phyloP scores from a whole-genome alignment of 345 rosid species.

The Salix caprea region DNA sequence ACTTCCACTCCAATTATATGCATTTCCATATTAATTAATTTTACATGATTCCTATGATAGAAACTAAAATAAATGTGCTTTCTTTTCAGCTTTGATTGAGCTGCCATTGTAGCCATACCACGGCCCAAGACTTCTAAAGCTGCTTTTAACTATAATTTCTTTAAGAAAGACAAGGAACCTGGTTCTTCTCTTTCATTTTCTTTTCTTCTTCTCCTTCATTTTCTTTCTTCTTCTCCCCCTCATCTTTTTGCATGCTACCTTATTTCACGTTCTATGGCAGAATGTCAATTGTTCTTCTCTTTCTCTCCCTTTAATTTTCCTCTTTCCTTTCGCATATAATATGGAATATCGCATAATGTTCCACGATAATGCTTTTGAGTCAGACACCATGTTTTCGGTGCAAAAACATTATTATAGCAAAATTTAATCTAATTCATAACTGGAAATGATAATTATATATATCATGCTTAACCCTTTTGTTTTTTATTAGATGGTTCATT shows the following conservation, averaged over 20 bases:
- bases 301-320: neutral
- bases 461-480: too few species aligned
- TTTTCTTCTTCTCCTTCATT: conserved; percentile 16
- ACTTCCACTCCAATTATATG: too few species aligned
- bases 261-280: conserved; percentile 1
- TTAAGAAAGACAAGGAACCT: conserved; percentile 31
- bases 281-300: conserved; percentile 24
- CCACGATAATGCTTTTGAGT: neutral
- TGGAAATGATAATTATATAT: too few species aligned
- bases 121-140: conserved; percentile 19
- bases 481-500: too few species aligned
- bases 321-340: neutral
- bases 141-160: conserved; percentile 10
- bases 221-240: neutral
- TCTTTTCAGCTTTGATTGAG: neutral
- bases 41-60: neutral
- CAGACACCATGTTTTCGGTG: neutral
- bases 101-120: conserved; percentile 16
- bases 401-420: neutral
- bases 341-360: neutral
- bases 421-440: too few species aligned
- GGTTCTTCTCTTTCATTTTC: conserved; percentile 20
- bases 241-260: conserved; percentile 9
- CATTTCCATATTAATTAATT: neutral
- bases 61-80: neutral